Evolutionary conservation across 805 yeast species (phyloP), one percentile per base, ranked within the genome.

Genomic region (Kurtzmaniella cleridarum): DNA sequence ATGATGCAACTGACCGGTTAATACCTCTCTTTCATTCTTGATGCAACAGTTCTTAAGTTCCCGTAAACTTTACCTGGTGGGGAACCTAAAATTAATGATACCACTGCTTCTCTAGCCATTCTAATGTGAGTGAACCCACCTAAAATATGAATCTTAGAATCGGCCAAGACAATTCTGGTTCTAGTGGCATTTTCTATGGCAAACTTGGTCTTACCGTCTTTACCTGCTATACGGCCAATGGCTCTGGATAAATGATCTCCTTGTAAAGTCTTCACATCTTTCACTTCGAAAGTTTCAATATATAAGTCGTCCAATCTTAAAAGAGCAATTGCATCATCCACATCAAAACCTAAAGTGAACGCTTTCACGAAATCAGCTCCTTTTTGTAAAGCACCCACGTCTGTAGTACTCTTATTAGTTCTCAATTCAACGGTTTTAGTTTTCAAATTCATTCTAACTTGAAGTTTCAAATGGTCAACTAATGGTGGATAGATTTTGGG

Each of bases 61-160:
- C 98, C 98, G 59, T 93, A 93, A 41, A 93, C 96, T 65, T 93
- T 93, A 48, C 98, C 97, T 30, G 98, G 98, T 30, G 98, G 98
- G 44, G 95, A 82, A 70, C 99, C 99, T 53, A 93, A 76, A 66
- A 93, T 93, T 57, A 93, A 75, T 47, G 91, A 79, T 43, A 93
- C 96, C 26, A 93, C 96, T 12, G 98, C 82, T 66, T 89, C 96
- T 67, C 98, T 79, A n/a, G 99, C 99, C 83, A 93, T 90, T 69
- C 95, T 79, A 53, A 93, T 93, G 63, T 93, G 96, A 14, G 95
- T 83, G 68, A 87, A 93, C 0, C 98, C 98, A 36, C 99, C 99
- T 39, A 93, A 71, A 46, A 93, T 93, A 62, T 93, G 98, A 54
- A 93, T 90, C 61, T 91, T 93, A 34, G 95, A 79, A 64, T 93